phyloP scores from a whole-genome alignment of 2,329 filamentous ascomycete genomes.

The Penicillium sclerotigenum region DNA sequence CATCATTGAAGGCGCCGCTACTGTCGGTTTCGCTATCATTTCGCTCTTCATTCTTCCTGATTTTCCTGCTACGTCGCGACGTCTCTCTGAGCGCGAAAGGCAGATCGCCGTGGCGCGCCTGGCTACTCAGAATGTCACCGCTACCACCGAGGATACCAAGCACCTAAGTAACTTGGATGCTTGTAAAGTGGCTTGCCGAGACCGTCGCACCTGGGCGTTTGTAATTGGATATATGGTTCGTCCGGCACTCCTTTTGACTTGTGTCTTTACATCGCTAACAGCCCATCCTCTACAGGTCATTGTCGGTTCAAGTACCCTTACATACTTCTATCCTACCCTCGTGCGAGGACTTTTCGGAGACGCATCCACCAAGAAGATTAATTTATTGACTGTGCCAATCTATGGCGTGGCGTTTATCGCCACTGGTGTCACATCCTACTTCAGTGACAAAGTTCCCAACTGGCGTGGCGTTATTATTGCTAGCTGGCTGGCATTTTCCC shows the following conservation, averaged over 20 bases:
- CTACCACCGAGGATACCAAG: conserved; percentile 12
- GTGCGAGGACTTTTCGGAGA: conserved; percentile 25
- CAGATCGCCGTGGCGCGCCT: conserved; percentile 26
- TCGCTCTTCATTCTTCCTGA: conserved; percentile 49
- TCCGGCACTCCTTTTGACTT: background rate
- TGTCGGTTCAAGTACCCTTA: conserved; percentile 36
- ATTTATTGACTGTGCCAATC: conserved; percentile 46
- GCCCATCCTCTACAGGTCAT: conserved; percentile 23
- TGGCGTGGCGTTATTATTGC: conserved; percentile 51
- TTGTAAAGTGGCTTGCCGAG: conserved; percentile 13
- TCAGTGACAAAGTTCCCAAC: conserved; percentile 47
- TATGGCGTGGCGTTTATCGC: conserved; percentile 54
- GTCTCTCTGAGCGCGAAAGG: conserved; percentile 34
- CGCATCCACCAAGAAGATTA: conserved; percentile 25
- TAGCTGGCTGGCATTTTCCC: conserved; percentile 45
- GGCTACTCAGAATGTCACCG: conserved; percentile 18
- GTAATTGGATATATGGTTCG: conserved; percentile 43
- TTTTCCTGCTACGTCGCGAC: conserved; percentile 48
- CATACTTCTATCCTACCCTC: conserved; percentile 34
- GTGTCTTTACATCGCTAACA: background rate
- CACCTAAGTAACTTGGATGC: conserved; percentile 19
- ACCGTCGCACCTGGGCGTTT: conserved; percentile 43
- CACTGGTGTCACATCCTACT: conserved; percentile 47
- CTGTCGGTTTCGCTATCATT: conserved; percentile 45
- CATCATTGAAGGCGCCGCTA: conserved; percentile 46